A percentile compares a stretch with the other conserved stretches of the same genome.
phyloP scores from a whole-genome alignment of 2,329 filamentous ascomycete species.

The Ceratocystis alfenasii region DNA sequence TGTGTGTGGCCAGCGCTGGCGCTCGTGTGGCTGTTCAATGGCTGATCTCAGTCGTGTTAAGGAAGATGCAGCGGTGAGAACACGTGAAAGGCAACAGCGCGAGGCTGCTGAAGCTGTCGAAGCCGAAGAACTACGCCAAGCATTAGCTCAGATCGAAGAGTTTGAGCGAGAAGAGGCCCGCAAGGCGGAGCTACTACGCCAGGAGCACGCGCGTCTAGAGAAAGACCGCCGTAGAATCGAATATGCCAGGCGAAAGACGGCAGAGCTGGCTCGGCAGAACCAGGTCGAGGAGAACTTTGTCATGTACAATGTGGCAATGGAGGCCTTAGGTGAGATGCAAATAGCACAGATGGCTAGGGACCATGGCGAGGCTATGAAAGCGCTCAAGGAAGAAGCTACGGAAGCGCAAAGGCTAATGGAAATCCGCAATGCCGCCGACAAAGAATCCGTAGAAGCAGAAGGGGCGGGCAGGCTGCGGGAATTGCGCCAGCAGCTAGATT shows the following conservation, averaged over 20 bases:
- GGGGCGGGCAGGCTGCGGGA: constrained; percentile 28
- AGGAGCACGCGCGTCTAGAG: constrained; percentile 33
- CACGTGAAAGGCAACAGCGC: constrained; percentile 29
- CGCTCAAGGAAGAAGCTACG: constrained; percentile 25
- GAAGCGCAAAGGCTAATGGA: constrained; percentile 28
- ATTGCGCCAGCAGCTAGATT: constrained; percentile 30
- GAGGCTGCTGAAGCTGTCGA: constrained; percentile 28
- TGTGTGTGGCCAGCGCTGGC: constrained; percentile 61
- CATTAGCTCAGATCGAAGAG: constrained; percentile 37
- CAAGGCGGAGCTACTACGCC: constrained; percentile 32
- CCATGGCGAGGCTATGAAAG: constrained; percentile 31
- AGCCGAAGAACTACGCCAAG: constrained; percentile 30
- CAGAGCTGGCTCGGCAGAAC: constrained; percentile 32
- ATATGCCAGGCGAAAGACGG: constrained; percentile 28
- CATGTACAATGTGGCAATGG: constrained; percentile 31
- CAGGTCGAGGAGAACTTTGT: constrained; percentile 30
- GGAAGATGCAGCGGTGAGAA: constrained; percentile 28
- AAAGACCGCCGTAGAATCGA: constrained; percentile 33
- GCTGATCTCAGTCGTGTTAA: constrained; percentile 36
- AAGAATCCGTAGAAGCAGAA: constrained; percentile 26
- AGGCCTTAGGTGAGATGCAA: constrained; percentile 35
- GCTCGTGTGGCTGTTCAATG: constrained; percentile 54
- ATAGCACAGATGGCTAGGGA: constrained; percentile 30
- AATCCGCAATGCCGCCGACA: constrained; percentile 29
- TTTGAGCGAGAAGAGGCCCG: constrained; percentile 37